These are phyloP conservation scores for Sarcocystis neurona DNA, from an alignment of 169 alveolate genomes.

Conservation along the genomic window DNA sequence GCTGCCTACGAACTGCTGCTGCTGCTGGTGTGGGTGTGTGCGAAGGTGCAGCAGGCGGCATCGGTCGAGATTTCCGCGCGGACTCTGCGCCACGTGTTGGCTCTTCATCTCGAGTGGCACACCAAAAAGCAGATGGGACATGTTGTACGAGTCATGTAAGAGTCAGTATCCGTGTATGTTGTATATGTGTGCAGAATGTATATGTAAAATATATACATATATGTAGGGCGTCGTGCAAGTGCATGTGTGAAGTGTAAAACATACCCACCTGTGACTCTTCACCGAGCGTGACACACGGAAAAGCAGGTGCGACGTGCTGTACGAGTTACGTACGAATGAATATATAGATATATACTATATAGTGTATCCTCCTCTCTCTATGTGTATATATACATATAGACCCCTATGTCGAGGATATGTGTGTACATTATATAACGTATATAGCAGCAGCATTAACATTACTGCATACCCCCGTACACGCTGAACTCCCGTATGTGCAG, in stretches of 20 bases:
- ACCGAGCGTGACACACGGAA: background rate
- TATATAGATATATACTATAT: background rate
- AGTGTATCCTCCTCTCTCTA: no score
- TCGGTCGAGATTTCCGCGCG: slow-evolving; percentile 70
- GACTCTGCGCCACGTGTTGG: slow-evolving; percentile 75
- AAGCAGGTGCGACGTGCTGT: background rate
- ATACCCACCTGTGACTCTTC: background rate
- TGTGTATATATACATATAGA: background rate
- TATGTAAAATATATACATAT: background rate
- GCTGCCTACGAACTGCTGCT: no score
- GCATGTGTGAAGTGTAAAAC: background rate
- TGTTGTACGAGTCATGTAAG: slow-evolving; percentile 73
- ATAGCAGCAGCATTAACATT: no score
- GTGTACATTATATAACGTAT: no score
- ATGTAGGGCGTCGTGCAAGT: background rate
- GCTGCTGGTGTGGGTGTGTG: no score
- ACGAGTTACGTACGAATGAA: background rate
- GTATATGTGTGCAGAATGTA: slow-evolving; percentile 51
- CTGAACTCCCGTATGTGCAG: no score
- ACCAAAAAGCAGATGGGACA: slow-evolving; percentile 79
- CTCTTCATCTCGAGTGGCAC: slow-evolving; percentile 76
- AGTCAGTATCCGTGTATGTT: background rate
- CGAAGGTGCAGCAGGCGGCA: slow-evolving; percentile 69
- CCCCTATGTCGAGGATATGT: background rate
- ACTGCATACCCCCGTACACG: no score